These are phyloP conservation scores for Trichosanthes cucumerina DNA, from an alignment of 306 rosid species.

Conservation along the genomic window DNA sequence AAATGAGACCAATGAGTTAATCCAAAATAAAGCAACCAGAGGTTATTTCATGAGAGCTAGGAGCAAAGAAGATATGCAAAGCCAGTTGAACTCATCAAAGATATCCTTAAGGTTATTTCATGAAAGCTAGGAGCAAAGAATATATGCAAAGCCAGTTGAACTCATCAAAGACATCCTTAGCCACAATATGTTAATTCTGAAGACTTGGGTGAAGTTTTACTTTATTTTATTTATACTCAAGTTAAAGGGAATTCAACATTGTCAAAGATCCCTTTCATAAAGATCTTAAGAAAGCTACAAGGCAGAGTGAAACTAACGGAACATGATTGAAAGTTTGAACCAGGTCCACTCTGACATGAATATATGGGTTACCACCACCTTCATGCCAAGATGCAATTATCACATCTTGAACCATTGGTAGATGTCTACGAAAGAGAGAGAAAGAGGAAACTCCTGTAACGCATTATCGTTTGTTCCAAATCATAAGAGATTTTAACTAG, in stretches of 20 bases:
- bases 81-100: neutral
- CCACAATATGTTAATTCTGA: neutral
- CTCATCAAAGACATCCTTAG: neutral
- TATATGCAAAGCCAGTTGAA: neutral
- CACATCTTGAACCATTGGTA: neutral
- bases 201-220: neutral
- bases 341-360: neutral
- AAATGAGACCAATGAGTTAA: neutral
- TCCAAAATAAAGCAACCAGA: neutral
- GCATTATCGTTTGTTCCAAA: neutral
- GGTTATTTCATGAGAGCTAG: neutral
- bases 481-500: neutral
- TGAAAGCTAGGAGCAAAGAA: neutral
- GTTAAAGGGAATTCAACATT: neutral
- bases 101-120: neutral
- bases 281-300: neutral
- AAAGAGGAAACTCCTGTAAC: neutral
- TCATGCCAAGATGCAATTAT: slow-evolving; percentile 1
- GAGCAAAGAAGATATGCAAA: neutral
- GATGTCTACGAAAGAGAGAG: neutral
- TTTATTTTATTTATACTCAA: neutral
- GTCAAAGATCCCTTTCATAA: neutral
- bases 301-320: neutral
- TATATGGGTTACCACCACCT: neutral
- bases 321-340: neutral